Evolutionary conservation across 495 filamentous ascomycete species (phyloP).

Genomic region (Penicillium alfredii): DNA sequence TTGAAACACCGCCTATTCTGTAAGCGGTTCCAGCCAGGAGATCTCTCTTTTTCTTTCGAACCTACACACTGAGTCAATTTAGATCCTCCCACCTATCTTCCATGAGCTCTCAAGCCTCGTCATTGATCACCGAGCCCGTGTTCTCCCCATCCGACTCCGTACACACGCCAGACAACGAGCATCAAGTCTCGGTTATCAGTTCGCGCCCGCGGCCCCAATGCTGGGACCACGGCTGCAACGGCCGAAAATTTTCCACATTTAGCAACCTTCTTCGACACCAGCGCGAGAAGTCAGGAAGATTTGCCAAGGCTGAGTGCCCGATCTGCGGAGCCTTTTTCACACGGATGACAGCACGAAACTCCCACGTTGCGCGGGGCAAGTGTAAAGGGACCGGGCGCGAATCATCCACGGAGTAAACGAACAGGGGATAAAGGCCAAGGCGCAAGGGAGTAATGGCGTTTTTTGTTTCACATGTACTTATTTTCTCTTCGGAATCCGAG

Average conservation of each 20-base stretch:
- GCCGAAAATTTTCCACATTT: slow-evolving; percentile 89
- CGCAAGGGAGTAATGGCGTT: too few species aligned
- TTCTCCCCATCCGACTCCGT: slow-evolving; percentile 30
- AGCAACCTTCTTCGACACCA: slow-evolving; percentile 91
- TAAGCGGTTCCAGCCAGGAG: slow-evolving; percentile 3
- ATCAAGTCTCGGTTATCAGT: slow-evolving; percentile 62
- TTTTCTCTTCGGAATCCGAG: too few species aligned
- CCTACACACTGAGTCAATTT: not conserved
- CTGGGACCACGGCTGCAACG: slow-evolving; percentile 94
- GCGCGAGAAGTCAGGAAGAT: slow-evolving; percentile 86
- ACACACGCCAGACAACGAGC: slow-evolving; percentile 31
- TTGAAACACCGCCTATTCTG: slow-evolving; percentile 16
- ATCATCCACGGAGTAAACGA: slow-evolving; percentile 21
- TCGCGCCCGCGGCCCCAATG: slow-evolving; percentile 83
- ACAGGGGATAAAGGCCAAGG: too few species aligned
- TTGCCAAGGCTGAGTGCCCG: slow-evolving; percentile 77
- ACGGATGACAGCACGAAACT: slow-evolving; percentile 85
- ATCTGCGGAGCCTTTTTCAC: slow-evolving; percentile 92
- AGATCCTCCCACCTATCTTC: slow-evolving; percentile 19
- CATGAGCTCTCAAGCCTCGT: slow-evolving; percentile 25
- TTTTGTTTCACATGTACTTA: too few species aligned
- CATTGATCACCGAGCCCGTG: slow-evolving; percentile 25
- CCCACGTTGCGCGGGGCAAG: slow-evolving; percentile 82
- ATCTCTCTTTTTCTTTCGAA: not conserved
- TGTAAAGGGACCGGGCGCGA: slow-evolving; percentile 55